Percentiles rank a stretch among this genome's conserved stretches.
Conservation (phyloP, 1,139 yeast genomes). For the Candida smagusa region DNA sequence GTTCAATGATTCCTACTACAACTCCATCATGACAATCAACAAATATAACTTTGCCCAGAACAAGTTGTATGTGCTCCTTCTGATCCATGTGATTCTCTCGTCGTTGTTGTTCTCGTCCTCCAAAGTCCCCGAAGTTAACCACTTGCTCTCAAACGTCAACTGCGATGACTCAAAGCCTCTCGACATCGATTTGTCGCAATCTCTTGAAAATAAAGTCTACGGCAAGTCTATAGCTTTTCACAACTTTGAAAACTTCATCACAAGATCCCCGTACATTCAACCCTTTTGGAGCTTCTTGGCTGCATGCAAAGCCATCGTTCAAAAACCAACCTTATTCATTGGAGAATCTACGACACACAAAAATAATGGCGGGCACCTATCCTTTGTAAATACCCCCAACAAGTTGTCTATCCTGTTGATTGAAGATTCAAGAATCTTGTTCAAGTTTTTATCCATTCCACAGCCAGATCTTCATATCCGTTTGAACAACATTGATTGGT, state of each 20-base stretch:
- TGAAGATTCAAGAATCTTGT: slow-evolving; percentile 38
- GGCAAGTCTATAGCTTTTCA: slow-evolving; percentile 45
- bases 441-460: slow-evolving; percentile 24
- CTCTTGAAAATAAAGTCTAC: slow-evolving; percentile 5
- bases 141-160: slow-evolving; percentile 9
- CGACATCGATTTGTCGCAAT: slow-evolving; percentile 11
- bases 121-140: not conserved
- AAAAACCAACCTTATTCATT: slow-evolving; percentile 33
- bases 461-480: slow-evolving; percentile 20
- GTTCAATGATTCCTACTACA: slow-evolving; percentile 12
- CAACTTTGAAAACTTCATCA: slow-evolving; percentile 55
- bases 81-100: slow-evolving; percentile 41
- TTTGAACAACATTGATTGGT: slow-evolving; percentile 64
- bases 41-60: slow-evolving; percentile 18
- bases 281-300: slow-evolving; percentile 70
- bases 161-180: slow-evolving; percentile 14
- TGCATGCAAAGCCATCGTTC: slow-evolving; percentile 55
- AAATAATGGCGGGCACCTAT: slow-evolving; percentile 18
- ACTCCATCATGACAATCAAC: slow-evolving; percentile 11
- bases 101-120: slow-evolving; percentile 18
- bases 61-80: slow-evolving; percentile 36
- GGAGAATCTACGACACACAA: slow-evolving; percentile 15
- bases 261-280: slow-evolving; percentile 36
- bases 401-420: slow-evolving; percentile 27
- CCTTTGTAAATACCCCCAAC: slow-evolving; percentile 5